Base-by-base conservation (phyloP, 805 yeast genomes). In the Metschnikowia santaceciliae region DNA sequence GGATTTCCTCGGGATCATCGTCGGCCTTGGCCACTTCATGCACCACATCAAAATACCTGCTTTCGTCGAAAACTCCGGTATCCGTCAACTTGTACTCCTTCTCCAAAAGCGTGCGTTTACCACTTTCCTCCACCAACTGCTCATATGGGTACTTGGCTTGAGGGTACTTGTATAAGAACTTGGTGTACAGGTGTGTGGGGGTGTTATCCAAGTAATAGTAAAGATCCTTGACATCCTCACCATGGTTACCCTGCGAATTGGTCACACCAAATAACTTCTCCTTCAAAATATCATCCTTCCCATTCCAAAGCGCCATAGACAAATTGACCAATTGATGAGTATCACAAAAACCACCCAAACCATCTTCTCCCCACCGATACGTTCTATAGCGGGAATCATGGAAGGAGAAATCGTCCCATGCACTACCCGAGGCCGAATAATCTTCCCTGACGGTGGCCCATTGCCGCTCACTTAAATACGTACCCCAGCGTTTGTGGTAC, bases 301-400 rank as follows among this genome's bases (percentile, higher is more conserved):
- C 96, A 71, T 90, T 90, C 97, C 97, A 90, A 54, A 91, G 74
- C 2, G 91, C 96, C 74, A 90, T 75, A n/a, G 87, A 79, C 58
- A 88, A 67, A 65, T 92, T 85, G 32, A 88, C 72, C 57, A 80
- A 68, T 63, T 88, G 96, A 62, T 86, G 90, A 54, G 87, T 81
- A 65, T 90, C 97, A 54, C 88, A 80, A 19, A 88, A 85, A 46
- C 97, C 97, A 10, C 92, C 95, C 58, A 90, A 72, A 2, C 97
- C 97, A 65, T 90, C 97, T 67, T 91, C 97, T 39, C 96, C 96
- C 97, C 97, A 90, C 41, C 97, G 76, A 66, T 87, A 90, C 13
- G 88, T 81, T 57, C 97, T 74, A 20, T 90, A 80, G 53, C 82
- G 76, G 1, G 95, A 86, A 54, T 88, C 90, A 53, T 88, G 95